Evolutionary conservation across 495 filamentous ascomycete species (phyloP), one percentile per base, ranked within the genome.

Genomic region (Platismatia glauca): DNA sequence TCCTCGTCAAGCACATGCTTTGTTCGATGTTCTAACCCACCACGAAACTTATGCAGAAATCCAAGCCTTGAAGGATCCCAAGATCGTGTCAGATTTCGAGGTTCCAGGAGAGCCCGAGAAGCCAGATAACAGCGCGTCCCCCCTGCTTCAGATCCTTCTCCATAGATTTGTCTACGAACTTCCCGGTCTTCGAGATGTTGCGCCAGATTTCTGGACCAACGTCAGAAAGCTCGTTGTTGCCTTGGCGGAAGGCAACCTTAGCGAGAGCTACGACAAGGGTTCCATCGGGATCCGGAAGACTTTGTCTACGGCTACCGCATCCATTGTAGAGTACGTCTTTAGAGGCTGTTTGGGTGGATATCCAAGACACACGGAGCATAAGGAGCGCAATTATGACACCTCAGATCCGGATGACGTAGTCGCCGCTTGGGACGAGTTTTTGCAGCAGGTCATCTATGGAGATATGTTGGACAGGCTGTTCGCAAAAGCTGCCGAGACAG

Each of bases 201-300:
- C 79, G 3, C 43, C 69, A 0, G 78, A 79, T 12, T 87, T 87
- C 65, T 89, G 86, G 86, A 71, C 75, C 13, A 75, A 75, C 38
- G 69, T 85, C 22, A 68, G 77, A 61, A 72, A 71, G 33, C 66
- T 80, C 18, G 69, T 77, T 11, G 61, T 66, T 50, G 78, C 79
- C 48, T 71, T 88, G n/a, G 79, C 72, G 5, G 75, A 81, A 20
- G 82, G 79, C 22, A 79, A 85, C 34, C 73, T 88, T 34, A 85
- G 82, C 34, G 84, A 88, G 66, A 87, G 84, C 69, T 89, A 86
- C 67, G 86, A 89, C 68, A 87, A 87, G 68, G 85, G 84, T 8
- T 74, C 78, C 9, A 66, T 89, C 39, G 84, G 86, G 16, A 79
- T 80, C 63, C 77, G 85, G 55, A 87, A 86, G 69, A 83, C 84